These are phyloP conservation scores for Cytospora mali DNA, from an alignment of 2,329 filamentous ascomycete genomes.

Conservation along the genomic window DNA sequence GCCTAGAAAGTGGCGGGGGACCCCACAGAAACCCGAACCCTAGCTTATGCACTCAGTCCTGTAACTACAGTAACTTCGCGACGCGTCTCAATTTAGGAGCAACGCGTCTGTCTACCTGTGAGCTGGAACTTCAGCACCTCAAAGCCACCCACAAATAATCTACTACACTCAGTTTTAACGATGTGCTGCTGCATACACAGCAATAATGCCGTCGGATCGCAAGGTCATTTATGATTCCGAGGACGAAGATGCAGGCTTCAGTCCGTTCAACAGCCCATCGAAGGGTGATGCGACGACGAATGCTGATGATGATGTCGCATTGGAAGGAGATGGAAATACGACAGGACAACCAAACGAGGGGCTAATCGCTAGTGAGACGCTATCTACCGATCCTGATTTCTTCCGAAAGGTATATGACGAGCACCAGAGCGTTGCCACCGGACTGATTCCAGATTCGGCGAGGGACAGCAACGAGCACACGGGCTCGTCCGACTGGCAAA, in stretches of 20 bases:
- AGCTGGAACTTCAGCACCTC: background rate
- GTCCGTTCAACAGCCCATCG: constrained; percentile 31
- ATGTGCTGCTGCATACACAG: background rate
- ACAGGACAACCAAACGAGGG: constrained; percentile 3
- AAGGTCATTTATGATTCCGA: constrained; percentile 39
- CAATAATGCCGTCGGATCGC: constrained; percentile 33
- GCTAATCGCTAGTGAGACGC: constrained; percentile 30
- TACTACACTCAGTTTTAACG: background rate
- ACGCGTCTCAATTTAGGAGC: constrained; percentile 11
- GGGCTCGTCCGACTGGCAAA: constrained; percentile 8
- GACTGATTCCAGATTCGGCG: constrained; percentile 13
- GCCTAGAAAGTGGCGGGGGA: too few relatives aligned
- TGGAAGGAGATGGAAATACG: background rate
- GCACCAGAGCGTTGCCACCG: constrained; percentile 41
- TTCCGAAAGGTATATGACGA: constrained; percentile 53
- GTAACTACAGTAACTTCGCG: too few relatives aligned
- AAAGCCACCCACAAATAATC: too few relatives aligned
- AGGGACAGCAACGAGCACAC: constrained; percentile 1
- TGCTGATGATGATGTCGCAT: constrained; percentile 2
- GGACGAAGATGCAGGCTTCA: constrained; percentile 37
- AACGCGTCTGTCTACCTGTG: constrained; percentile 19
- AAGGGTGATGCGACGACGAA: constrained; percentile 14
- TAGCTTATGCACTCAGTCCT: too few relatives aligned
- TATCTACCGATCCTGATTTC: constrained; percentile 51
- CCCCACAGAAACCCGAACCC: background rate